Percentiles rank a stretch among this genome's conserved stretches.
These are phyloP conservation scores for Trametes meyenii DNA, from an alignment of 768 basidiomycete species.

Conservation along the genomic window DNA sequence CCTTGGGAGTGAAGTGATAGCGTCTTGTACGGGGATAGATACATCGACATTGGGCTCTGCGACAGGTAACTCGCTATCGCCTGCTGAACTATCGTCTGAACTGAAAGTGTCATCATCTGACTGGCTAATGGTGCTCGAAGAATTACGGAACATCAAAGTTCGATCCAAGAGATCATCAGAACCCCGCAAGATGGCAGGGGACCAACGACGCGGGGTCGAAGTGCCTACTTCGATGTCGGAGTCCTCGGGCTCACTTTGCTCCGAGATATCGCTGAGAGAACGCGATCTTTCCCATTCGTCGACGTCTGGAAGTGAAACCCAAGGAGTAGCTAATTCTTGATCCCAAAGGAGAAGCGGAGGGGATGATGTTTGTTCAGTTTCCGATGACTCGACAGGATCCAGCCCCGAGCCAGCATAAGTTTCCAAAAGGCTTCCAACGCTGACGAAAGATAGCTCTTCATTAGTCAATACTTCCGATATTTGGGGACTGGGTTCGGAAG, in stretches of 20 bases:
- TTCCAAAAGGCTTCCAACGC: no score
- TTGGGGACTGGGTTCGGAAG: no score
- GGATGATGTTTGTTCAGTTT: no score
- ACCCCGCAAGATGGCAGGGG: background rate
- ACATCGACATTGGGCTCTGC: background rate
- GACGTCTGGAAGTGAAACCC: background rate
- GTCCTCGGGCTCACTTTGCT: background rate
- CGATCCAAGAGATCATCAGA: background rate
- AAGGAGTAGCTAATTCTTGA: background rate
- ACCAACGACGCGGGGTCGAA: background rate
- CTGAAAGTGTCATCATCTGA: no score
- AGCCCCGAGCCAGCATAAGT: no score
- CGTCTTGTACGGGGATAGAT: no score
- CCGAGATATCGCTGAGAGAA: slow-evolving; percentile 2
- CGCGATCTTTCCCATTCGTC: background rate
- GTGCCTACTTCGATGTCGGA: background rate
- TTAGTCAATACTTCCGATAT: no score
- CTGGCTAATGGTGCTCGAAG: no score
- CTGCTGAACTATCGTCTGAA: background rate
- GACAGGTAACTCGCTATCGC: background rate
- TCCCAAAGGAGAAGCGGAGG: background rate
- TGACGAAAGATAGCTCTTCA: no score
- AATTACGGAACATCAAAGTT: no score
- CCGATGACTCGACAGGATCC: no score
- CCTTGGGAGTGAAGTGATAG: no score